Evolutionary conservation across 2,329 filamentous ascomycete genomes (phyloP).

Genomic region (Cladosporium sp.): DNA sequence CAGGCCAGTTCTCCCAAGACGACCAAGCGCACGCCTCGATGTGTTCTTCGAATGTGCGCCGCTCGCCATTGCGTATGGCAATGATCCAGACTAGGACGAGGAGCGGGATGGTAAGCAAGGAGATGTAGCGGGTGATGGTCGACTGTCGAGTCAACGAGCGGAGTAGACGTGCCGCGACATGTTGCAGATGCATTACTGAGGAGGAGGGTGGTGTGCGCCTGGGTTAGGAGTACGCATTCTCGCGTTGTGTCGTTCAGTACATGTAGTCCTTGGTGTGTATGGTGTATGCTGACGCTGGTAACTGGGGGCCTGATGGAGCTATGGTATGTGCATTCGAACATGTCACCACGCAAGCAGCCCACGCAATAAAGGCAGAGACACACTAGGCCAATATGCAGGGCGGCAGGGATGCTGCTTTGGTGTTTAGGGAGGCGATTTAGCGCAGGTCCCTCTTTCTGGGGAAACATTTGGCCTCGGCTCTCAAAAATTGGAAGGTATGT

Average conservation of each 20-base stretch:
- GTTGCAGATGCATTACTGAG: slow-evolving; percentile 19
- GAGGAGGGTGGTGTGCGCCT: slow-evolving; percentile 1
- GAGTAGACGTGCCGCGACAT: slow-evolving; percentile 15
- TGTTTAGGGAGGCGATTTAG: background rate
- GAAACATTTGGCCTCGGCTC: background rate
- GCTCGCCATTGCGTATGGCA: slow-evolving; percentile 81
- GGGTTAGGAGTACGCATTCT: slow-evolving; percentile 3
- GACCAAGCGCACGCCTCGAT: slow-evolving; percentile 77
- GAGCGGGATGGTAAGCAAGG: slow-evolving; percentile 38
- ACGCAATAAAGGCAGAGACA: background rate
- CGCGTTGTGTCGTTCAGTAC: background rate
- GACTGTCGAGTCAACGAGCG: slow-evolving; percentile 15
- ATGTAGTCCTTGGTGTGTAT: background rate
- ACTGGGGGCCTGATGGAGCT: background rate
- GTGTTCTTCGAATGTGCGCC: slow-evolving; percentile 70
- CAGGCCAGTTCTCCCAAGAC: slow-evolving; percentile 89
- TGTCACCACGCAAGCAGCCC: background rate
- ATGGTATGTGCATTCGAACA: background rate
- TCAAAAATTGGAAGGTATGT: background rate
- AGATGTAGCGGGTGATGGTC: slow-evolving; percentile 11
- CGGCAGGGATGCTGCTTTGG: background rate
- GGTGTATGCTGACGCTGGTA: background rate
- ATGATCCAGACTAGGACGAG: slow-evolving; percentile 70
- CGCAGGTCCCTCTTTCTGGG: slow-evolving; percentile 8
- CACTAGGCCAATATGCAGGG: background rate